Conservation (phyloP, 176 grass and related monocot genomes). For the Lolium multiflorum region DNA sequence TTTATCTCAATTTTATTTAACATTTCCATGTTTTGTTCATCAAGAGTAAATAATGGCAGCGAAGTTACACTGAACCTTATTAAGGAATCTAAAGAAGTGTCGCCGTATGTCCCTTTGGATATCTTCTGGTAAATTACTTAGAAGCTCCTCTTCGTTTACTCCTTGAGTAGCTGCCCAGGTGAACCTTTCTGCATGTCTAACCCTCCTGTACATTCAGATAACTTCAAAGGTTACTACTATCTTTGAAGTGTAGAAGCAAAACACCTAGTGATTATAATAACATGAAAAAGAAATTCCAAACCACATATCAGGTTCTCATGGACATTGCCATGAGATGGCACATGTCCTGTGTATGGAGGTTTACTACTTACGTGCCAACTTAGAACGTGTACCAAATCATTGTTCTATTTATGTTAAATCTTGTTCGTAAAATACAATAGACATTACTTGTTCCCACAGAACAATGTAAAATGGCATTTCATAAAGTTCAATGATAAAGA, state of each 20-base stretch:
- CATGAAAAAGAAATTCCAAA: background rate
- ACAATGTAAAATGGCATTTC: slow-evolving; percentile 6
- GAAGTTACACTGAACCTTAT: slow-evolving; percentile 61
- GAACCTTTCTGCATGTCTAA: slow-evolving; percentile 91
- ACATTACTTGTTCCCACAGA: slow-evolving; percentile 10
- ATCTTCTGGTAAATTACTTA: slow-evolving; percentile 94
- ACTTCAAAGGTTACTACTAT: background rate
- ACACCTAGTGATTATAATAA: background rate
- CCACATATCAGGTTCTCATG: slow-evolving; percentile 15
- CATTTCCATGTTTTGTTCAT: background rate
- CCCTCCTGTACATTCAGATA: slow-evolving; percentile 64
- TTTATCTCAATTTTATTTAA: slow-evolving; percentile 1
- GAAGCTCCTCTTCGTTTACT: slow-evolving; percentile 87
- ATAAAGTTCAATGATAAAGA: slow-evolving; percentile 12
- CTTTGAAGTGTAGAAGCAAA: slow-evolving; percentile 31
- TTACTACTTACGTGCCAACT: background rate
- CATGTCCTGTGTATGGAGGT: slow-evolving; percentile 1
- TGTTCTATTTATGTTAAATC: background rate
- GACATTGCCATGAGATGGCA: background rate
- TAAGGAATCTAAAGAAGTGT: slow-evolving; percentile 89
- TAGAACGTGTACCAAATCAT: slow-evolving; percentile 6
- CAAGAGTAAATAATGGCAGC: slow-evolving; percentile 16
- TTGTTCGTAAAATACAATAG: slow-evolving; percentile 7
- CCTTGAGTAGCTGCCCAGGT: slow-evolving; percentile 96
- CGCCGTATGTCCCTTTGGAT: slow-evolving; percentile 95